A percentile compares a stretch with the other conserved stretches of the same genome.
Evolutionary conservation across 2,329 filamentous ascomycete genomes (phyloP).

Genomic region (Kalmusia sp.): DNA sequence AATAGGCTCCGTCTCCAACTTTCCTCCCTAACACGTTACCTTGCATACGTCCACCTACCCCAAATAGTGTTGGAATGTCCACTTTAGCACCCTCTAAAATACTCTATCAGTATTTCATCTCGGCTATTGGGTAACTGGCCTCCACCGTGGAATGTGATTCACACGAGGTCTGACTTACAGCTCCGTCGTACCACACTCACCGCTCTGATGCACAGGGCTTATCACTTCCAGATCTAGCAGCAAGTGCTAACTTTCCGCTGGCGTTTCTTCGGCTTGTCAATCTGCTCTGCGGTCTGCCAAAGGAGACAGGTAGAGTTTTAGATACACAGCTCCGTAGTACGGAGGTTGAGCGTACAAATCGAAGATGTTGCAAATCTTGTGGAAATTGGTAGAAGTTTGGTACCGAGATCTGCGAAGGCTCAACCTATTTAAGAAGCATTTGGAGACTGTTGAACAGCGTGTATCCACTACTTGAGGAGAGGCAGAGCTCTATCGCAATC

Average conservation of each 20-base stretch:
- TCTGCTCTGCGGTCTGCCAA: neutral
- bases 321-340: neutral
- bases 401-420: neutral
- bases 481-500: neutral
- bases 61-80: conserved; percentile 17
- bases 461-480: neutral
- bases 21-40: conserved; percentile 10
- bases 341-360: neutral
- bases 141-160: conserved; percentile 12
- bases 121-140: neutral
- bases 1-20: neutral
- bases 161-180: conserved; percentile 1
- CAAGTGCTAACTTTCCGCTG: neutral
- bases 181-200: neutral
- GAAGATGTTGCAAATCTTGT: neutral
- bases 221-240: conserved; percentile 10
- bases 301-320: neutral
- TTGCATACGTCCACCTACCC: conserved; percentile 14
- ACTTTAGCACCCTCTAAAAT: neutral
- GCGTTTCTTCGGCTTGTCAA: neutral
- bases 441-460: neutral
- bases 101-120: conserved; percentile 5
- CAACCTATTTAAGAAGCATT: conserved; percentile 3
- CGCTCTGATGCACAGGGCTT: neutral
- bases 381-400: neutral